Evolutionary conservation across 2,329 filamentous ascomycete genomes (phyloP).

Genomic region (Aspergillus chevalieri): DNA sequence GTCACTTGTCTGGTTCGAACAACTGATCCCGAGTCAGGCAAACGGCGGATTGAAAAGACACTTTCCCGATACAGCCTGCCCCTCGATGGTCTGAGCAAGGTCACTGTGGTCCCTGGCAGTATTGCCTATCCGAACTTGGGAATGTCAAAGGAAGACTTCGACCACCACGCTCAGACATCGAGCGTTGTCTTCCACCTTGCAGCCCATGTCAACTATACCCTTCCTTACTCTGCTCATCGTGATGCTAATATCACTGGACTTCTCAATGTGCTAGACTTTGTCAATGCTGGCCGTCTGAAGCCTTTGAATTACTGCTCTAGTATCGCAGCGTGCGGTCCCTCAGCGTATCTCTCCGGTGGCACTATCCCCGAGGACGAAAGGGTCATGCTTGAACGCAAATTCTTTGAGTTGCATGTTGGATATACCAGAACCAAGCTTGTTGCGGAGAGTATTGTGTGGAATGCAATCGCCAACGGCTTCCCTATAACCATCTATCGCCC

Average conservation of each 20-base stretch:
- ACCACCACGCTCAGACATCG: not conserved
- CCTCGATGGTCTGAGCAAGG: slow-evolving; percentile 2
- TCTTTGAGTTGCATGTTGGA: slow-evolving; percentile 7
- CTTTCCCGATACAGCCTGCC: slow-evolving; percentile 3
- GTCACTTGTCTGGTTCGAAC: slow-evolving; percentile 14
- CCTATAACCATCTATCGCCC: slow-evolving; percentile 16
- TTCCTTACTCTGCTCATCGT: slow-evolving; percentile 6
- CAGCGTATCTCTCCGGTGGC: not conserved
- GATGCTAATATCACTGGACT: slow-evolving; percentile 5
- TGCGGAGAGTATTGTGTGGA: slow-evolving; percentile 13
- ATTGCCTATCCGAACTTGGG: slow-evolving; percentile 3
- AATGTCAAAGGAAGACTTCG: not conserved
- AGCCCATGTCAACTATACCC: slow-evolving; percentile 6
- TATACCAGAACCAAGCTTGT: slow-evolving; percentile 18
- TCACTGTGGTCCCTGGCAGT: slow-evolving; percentile 4
- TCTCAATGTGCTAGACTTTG: slow-evolving; percentile 2
- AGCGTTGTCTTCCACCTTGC: slow-evolving; percentile 11
- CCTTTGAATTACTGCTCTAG: not conserved
- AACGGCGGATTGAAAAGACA: slow-evolving; percentile 5
- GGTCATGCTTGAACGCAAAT: slow-evolving; percentile 1
- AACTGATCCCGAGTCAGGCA: not conserved
- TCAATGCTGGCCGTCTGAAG: not conserved
- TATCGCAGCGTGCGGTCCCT: not conserved
- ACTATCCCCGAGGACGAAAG: slow-evolving; percentile 6
- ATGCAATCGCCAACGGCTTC: slow-evolving; percentile 12